Base-by-base conservation (phyloP, 805 yeast species). In the Wickerhamomyces sydowiorum region DNA sequence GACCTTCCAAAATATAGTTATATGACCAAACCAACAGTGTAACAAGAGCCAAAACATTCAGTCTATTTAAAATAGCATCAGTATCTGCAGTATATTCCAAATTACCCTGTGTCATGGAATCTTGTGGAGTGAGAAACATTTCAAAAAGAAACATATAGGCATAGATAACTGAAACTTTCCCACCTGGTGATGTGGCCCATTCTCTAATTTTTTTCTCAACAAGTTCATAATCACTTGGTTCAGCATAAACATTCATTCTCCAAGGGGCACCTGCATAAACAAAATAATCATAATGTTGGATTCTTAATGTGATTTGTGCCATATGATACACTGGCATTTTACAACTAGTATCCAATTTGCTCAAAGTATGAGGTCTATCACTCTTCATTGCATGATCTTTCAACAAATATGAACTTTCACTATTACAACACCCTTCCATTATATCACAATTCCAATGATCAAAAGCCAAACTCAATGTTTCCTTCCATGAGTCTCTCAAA, bases 221-320 rank as follows among this genome's bases (percentile, higher is more conserved):
- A 3, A 69, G 63, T 19, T 70, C 69, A 48, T 76, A 72, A 43
- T 76, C 81, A 1, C 64, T 56, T 9, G 65, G 64, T 6, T 77
- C 75, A 10, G 84, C 79, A 30, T 66, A 67, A 28, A 81, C 87
- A 52, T 77, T 84, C 81, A 84, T 80, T 52, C 89, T 74, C 64
- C 83, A 77, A 1, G 93, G 93, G 7, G 88, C 85, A 1, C 96
- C 96, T 2, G 90, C 82, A 59, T 70, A 82, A 5, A 85, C 80
- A 41, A 84, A 84, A 43, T 85, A 77, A 59, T 87, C 95, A 59
- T 84, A 81, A 48, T 85, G 87, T 42, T 85, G 80, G 23, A 83
- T 73, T 39, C 86, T 76, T 56, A 86, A 73, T 36, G 80, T 75
- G 14, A 85, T 76, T 54, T 84, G 90, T 1, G 86, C 78, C 65